Base-by-base conservation (phyloP, 305 asterid genomes). In the Plantago rigida region DNA sequence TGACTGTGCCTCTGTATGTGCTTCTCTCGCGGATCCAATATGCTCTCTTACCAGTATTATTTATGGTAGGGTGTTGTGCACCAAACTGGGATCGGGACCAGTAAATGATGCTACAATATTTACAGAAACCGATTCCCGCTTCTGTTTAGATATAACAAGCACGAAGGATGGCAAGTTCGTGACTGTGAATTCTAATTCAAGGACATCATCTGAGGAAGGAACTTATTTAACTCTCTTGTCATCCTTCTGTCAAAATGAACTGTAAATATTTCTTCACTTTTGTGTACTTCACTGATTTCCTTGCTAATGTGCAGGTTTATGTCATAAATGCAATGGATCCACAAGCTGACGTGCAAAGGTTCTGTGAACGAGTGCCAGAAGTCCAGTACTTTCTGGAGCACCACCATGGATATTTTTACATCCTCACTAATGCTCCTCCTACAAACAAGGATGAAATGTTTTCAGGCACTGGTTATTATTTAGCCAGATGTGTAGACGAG, bases 131-230 rank as follows among this genome's bases (percentile, higher is more conserved):
- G 98, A 92, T 79, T 73, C 96, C 48, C 82, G 80, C 56, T 92
- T 83, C 81, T 86, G 94, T 75, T 76, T 92, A 47, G 96, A 92
- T 64, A 88, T 92, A 66, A 73, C 95, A 65, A 88, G 93, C 75
- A 86, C 96, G 62, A 92, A 88, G 78, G 95, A 92, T 70, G 84
- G 91, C 65, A 84, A 86, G 79, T 92, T 84, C 75, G 73, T 92
- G 50, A 92, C 95, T 67, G 90, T 92, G 86, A 88, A 88, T 75
- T 92, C 99, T 62, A 92, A 82, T 79, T 92, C 99, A 60, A 83
- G 96, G 83, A 82, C 94, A 75, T 88, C 99, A 81, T 92, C 99
- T 65, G 99, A 92, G 99, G 99, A 84, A 86, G 83, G 91, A 78
- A 74, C 73, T 74, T 78, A 72, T 67, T 73, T 83, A 67, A 34